Evolutionary conservation across 139 green algal species (phyloP).

Genomic region (Tetradesmus lagerheimii): DNA sequence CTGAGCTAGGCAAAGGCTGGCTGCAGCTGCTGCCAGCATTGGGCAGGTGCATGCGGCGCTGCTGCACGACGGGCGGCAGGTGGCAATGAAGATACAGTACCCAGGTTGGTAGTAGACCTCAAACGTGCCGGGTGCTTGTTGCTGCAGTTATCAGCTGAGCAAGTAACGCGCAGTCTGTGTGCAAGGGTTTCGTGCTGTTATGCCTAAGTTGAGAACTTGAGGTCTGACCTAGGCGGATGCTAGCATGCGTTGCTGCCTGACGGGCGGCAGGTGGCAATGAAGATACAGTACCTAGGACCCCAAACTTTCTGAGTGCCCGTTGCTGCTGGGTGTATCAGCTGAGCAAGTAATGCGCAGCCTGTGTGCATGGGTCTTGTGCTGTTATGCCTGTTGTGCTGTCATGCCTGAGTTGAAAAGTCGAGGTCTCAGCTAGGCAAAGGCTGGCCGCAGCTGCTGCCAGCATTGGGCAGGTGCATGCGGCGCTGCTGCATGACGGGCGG

Average conservation of each 20-base stretch:
- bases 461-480: constrained; percentile 94
- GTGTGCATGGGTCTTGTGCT: constrained; percentile 75
- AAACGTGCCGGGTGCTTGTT: too few relatives aligned
- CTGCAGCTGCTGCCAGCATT: constrained; percentile 95
- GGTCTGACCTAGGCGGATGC: too few relatives aligned
- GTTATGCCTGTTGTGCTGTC: too few relatives aligned
- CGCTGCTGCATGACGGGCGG: constrained; percentile 77
- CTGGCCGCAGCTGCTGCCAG: constrained; percentile 93
- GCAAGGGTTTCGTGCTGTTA: constrained; percentile 81
- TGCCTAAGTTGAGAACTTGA: too few relatives aligned
- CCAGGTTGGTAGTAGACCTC: constrained; percentile 54
- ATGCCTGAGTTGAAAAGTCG: too few relatives aligned
- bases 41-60: constrained; percentile 88
- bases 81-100: constrained; percentile 96
- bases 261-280: constrained; percentile 83
- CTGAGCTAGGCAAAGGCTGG: too few relatives aligned
- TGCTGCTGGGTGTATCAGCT: not conserved
- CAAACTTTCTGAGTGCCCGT: too few relatives aligned
- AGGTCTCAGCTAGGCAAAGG: too few relatives aligned
- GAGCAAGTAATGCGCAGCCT: not conserved
- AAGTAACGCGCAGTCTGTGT: not conserved
- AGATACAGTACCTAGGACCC: constrained; percentile 93
- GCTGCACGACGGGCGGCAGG: constrained; percentile 78
- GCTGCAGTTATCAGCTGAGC: not conserved
- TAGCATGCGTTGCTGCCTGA: constrained; percentile 82